Evolutionary conservation across 164 flowering plant genomes (phyloP).

Genomic region (Piper longum): DNA sequence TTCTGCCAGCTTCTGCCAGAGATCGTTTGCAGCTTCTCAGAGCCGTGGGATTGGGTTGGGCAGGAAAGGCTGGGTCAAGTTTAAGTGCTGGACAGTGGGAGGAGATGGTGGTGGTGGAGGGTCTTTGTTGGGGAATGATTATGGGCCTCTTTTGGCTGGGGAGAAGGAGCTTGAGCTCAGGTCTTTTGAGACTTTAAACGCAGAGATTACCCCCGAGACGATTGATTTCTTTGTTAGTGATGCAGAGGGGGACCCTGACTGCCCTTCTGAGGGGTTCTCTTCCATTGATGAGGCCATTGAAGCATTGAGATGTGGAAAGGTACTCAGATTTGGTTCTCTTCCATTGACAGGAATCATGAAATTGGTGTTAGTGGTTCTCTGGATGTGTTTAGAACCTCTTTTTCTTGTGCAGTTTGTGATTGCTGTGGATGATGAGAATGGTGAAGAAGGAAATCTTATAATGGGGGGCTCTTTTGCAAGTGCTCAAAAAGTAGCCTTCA

Average conservation of each 20-base stretch:
- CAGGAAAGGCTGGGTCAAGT: slow-evolving; percentile 13
- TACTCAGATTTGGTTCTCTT: slow-evolving; percentile 8
- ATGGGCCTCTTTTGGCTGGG: slow-evolving; percentile 28
- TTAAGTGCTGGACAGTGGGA: slow-evolving; percentile 20
- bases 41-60: slow-evolving; percentile 4
- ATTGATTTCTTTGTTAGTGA: slow-evolving; percentile 84
- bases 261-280: slow-evolving; percentile 11
- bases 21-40: slow-evolving; percentile 8
- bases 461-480: slow-evolving; percentile 56
- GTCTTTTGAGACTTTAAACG: slow-evolving; percentile 46
- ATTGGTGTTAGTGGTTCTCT: not conserved
- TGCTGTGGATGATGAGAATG: slow-evolving; percentile 79
- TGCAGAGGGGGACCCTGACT: slow-evolving; percentile 78
- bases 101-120: slow-evolving; percentile 14
- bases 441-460: slow-evolving; percentile 57
- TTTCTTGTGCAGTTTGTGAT: slow-evolving; percentile 62
- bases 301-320: slow-evolving; percentile 58
- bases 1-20: slow-evolving; percentile 14
- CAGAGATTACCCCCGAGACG: slow-evolving; percentile 28
- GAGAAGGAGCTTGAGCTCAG: slow-evolving; percentile 17
- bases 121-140: slow-evolving; percentile 19
- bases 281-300: slow-evolving; percentile 63
- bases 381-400: too few relatives aligned
- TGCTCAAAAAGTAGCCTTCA: slow-evolving; percentile 40
- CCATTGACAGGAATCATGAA: not conserved